A percentile compares a stretch with the other conserved stretches of the same genome.
phyloP scores from a whole-genome alignment of 1,139 yeast genomes.

The Arxiozyma bovina region DNA sequence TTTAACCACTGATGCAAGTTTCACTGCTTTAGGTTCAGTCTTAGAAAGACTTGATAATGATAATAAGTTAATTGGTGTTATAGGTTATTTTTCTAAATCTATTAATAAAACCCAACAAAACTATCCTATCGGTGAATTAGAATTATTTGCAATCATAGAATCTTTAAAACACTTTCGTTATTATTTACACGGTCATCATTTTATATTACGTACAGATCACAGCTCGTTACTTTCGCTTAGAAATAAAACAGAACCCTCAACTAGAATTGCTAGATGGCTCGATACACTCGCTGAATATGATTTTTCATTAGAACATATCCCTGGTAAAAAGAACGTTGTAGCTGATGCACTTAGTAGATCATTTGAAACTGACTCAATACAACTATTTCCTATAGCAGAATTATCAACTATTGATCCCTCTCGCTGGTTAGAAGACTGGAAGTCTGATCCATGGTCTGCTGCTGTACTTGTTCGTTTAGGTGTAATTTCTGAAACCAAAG shows the following conservation, averaged over 20 bases:
- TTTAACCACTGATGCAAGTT: conserved; percentile 15
- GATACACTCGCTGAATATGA: conserved; percentile 11
- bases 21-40: conserved; percentile 13
- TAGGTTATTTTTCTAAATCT: conserved; percentile 13
- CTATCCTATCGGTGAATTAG: conserved; percentile 13
- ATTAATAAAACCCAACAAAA: conserved; percentile 9
- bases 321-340: conserved; percentile 9
- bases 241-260: conserved; percentile 10
- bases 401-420: not conserved
- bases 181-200: conserved; percentile 10
- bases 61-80: conserved; percentile 9
- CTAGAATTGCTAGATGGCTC: conserved; percentile 12
- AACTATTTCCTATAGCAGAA: not conserved
- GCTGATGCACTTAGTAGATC: conserved; percentile 12
- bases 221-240: conserved; percentile 6
- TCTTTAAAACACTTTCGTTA: conserved; percentile 11
- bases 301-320: conserved; percentile 7
- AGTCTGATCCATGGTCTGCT: not conserved
- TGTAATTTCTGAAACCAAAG: not conserved
- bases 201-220: conserved; percentile 12
- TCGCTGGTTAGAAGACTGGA: not conserved
- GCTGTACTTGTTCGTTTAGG: not conserved
- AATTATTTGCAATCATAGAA: conserved; percentile 11
- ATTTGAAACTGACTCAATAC: not conserved
- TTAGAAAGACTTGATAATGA: conserved; percentile 9